Evolutionary conservation across 768 basidiomycete genomes (phyloP).

Genomic region (Lentinus brumalis): DNA sequence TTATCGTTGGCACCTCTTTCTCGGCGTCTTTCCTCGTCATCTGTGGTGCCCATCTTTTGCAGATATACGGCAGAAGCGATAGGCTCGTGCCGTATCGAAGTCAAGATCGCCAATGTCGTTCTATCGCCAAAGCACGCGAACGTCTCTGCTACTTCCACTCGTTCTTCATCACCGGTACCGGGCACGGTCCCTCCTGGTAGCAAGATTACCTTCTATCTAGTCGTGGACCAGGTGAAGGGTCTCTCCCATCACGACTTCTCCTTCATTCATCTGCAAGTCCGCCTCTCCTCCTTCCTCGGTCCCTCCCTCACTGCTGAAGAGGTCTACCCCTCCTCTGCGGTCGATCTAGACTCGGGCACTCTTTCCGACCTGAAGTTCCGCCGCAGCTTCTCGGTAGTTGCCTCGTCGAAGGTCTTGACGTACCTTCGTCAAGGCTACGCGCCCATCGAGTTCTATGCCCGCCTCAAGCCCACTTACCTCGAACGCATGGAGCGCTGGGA

Average conservation of each 20-base stretch:
- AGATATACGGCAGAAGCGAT: constrained; percentile 94
- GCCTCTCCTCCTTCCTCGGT: constrained; percentile 86
- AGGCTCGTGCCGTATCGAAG: constrained; percentile 86
- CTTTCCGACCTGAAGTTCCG: constrained; percentile 84
- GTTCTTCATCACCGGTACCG: constrained; percentile 75
- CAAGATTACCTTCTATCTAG: constrained; percentile 83
- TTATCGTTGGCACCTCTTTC: constrained; percentile 82
- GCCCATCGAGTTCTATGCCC: constrained; percentile 89
- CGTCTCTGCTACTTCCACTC: constrained; percentile 66
- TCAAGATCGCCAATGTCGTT: constrained; percentile 77
- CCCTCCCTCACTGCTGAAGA: constrained; percentile 71
- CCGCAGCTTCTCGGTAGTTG: constrained; percentile 76
- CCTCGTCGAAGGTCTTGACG: constrained; percentile 69
- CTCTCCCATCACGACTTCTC: constrained; percentile 89
- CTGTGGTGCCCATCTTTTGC: constrained; percentile 88
- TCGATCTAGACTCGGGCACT: constrained; percentile 73
- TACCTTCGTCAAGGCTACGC: constrained; percentile 79
- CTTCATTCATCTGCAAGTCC: constrained; percentile 82
- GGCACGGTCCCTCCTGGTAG: constrained; percentile 68
- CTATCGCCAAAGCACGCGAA: constrained; percentile 59
- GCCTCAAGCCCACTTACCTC: constrained; percentile 78
- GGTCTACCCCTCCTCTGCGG: constrained; percentile 71
- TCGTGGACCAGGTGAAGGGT: constrained; percentile 86
- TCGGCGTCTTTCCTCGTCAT: constrained; percentile 70
- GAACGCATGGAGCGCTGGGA: constrained; percentile 94